These are phyloP conservation scores for Zygosaccharomyces pseudorouxii DNA, from an alignment of 805 yeast genomes.

Conservation along the genomic window DNA sequence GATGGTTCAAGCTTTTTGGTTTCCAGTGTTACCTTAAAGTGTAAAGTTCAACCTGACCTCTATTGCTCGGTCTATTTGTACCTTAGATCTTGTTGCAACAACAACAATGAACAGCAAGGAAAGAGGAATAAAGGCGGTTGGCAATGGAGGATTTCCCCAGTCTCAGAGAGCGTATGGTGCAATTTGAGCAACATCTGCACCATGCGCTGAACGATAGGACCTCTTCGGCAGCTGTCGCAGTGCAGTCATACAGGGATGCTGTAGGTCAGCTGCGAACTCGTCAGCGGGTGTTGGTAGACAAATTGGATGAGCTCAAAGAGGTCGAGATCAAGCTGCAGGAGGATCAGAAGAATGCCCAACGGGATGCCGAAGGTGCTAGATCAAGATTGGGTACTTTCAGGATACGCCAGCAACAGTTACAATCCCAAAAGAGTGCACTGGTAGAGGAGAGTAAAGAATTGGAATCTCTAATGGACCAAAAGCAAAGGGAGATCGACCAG, in stretches of 20 bases:
- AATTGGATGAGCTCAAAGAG: constrained; percentile 31
- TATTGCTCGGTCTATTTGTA: not conserved
- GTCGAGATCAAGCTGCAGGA: constrained; percentile 31
- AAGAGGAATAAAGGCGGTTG: constrained; percentile 5
- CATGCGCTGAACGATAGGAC: constrained; percentile 15
- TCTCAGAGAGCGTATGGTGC: constrained; percentile 25
- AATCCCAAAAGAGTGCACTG: constrained; percentile 29
- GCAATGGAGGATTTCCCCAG: constrained; percentile 10
- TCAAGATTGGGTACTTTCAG: constrained; percentile 36
- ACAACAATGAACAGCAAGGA: not conserved
- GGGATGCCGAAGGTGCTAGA: constrained; percentile 34
- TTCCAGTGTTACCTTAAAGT: not conserved
- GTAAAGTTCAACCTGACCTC: not conserved
- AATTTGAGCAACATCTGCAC: constrained; percentile 32
- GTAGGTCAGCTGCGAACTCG: constrained; percentile 16
- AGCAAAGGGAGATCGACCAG: constrained; percentile 33
- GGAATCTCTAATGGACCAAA: constrained; percentile 29
- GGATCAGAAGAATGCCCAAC: constrained; percentile 25
- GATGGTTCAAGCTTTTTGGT: not conserved
- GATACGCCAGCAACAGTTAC: constrained; percentile 36
- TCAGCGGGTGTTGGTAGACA: constrained; percentile 32
- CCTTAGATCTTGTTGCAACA: not conserved
- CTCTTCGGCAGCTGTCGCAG: constrained; percentile 21
- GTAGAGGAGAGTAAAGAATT: constrained; percentile 35
- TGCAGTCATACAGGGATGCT: constrained; percentile 11